Evolutionary conservation across 768 basidiomycete genomes (phyloP), one percentile per base, ranked within the genome.

Genomic region (Leucocoprinus sp.): DNA sequence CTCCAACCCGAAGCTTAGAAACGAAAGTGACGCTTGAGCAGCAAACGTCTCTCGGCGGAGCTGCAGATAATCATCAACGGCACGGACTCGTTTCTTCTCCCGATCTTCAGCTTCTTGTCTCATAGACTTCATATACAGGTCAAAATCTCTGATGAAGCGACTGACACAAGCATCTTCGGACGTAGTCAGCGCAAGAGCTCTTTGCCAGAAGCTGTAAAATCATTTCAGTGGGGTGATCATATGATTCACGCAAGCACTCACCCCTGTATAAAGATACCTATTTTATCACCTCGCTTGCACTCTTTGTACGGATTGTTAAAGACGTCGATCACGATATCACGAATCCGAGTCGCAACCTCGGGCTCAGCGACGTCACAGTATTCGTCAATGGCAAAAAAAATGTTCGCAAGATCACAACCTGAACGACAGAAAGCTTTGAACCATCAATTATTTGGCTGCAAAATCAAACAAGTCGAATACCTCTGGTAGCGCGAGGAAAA

Each of bases 361-460:
- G 42, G 40, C 36, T 46, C 45, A 14, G 47, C 42, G 5, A 51
- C 51, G 24, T 58, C 59, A 11, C 53, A 54, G 37, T 54, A 55
- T 26, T 58, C 57, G 21, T 58, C 57, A 17, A 52, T 43, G 17
- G 55, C 52, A 38, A 58, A 60, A 35, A 49, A 55, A 9, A 53
- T 19, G 18, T 57, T 56, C 44, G 54, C 50, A 8, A 57, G 31
- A 39, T 58, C 59, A 29, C 57, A 57, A 8, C 52, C 57, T 15
- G 47, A 42, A 1, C 54, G 50, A 14, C 43, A 29, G 36, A 45
- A 61, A 49, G 57, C 53, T 31, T 58, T 61, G 27, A 18, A 18
- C 12, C 15, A 17, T 37, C 26, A 27, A 27, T 27, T 11, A 27
- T 5, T 27, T 5, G 26, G 26, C 5, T 5, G 26, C 26, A 27